Percentiles rank a stretch among this genome's conserved stretches.
phyloP scores from a whole-genome alignment of 2,329 filamentous ascomycete species.

The Sporothrix globosa region DNA sequence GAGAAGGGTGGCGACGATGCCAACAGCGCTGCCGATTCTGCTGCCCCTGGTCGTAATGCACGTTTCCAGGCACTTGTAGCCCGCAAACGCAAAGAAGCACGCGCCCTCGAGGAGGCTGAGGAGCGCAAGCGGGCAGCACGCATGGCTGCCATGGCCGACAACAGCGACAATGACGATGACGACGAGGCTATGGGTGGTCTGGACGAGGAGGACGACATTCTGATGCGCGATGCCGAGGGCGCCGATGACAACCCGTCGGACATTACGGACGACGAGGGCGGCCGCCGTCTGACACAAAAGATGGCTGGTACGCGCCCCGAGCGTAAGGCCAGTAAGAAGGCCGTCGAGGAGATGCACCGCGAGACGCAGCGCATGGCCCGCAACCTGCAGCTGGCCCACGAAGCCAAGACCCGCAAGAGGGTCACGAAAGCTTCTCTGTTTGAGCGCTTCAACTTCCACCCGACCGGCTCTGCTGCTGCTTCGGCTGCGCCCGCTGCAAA shows the following conservation, averaged over 20 bases:
- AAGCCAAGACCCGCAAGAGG: constrained; percentile 89
- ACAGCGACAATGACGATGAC: constrained; percentile 43
- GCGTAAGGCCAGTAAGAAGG: constrained; percentile 91
- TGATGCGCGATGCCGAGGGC: constrained; percentile 49
- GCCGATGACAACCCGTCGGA: constrained; percentile 57
- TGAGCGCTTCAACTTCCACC: constrained; percentile 77
- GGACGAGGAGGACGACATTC: constrained; percentile 42
- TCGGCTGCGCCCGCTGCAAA: constrained; percentile 33
- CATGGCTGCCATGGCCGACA: constrained; percentile 38
- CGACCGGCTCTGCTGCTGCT: constrained; percentile 43
- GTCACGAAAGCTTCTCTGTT: constrained; percentile 82
- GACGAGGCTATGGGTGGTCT: constrained; percentile 45
- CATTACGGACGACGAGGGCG: constrained; percentile 64
- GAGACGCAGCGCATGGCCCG: constrained; percentile 91
- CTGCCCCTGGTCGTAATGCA: constrained; percentile 49
- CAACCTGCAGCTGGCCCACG: constrained; percentile 87
- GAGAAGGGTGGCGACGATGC: constrained; percentile 41
- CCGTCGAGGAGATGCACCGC: constrained; percentile 88
- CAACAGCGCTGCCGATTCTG: constrained; percentile 20
- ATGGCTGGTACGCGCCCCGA: constrained; percentile 49
- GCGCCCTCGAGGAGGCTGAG: constrained; percentile 66
- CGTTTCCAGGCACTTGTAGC: constrained; percentile 73
- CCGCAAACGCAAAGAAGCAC: constrained; percentile 71
- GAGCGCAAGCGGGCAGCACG: constrained; percentile 54
- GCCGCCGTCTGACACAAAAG: constrained; percentile 68